A percentile compares a stretch with the other conserved stretches of the same genome.
phyloP scores from a whole-genome alignment of 177 flowering plant genomes.

The Vitis hybrid region DNA sequence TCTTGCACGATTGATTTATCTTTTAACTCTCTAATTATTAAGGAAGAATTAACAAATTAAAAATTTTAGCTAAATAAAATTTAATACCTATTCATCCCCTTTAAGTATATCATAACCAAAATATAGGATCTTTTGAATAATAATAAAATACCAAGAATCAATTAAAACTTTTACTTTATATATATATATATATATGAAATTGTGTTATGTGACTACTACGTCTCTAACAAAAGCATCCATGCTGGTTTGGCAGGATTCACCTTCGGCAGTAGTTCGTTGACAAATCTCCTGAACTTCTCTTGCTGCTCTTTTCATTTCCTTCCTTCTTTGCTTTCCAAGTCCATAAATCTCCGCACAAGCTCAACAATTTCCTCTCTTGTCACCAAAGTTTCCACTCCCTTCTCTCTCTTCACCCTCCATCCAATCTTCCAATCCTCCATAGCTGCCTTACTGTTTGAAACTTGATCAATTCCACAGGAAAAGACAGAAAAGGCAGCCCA shows the following conservation, averaged over 20 bases:
- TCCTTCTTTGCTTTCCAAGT: slow-evolving; percentile 26
- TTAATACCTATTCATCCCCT: too few species aligned
- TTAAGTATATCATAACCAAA: too few species aligned
- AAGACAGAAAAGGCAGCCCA: slow-evolving; percentile 57
- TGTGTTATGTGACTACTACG: too few species aligned
- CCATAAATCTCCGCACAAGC: slow-evolving; percentile 37
- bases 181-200: too few species aligned
- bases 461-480: slow-evolving; percentile 52
- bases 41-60: too few species aligned
- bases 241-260: slow-evolving; percentile 11
- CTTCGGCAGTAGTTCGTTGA: slow-evolving; percentile 12
- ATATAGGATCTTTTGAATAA: too few species aligned
- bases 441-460: slow-evolving; percentile 31
- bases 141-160: too few species aligned
- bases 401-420: slow-evolving; percentile 25
- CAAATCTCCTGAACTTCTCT: slow-evolving; percentile 18
- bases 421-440: slow-evolving; percentile 65
- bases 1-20: too few species aligned
- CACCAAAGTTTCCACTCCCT: slow-evolving; percentile 21
- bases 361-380: slow-evolving; percentile 32
- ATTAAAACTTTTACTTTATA: too few species aligned
- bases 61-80: too few species aligned
- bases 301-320: slow-evolving; percentile 24
- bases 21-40: too few species aligned
- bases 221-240: too few species aligned